Conservation (phyloP, 83 land plant genomes). For the Diphasiastrum complanatum region DNA sequence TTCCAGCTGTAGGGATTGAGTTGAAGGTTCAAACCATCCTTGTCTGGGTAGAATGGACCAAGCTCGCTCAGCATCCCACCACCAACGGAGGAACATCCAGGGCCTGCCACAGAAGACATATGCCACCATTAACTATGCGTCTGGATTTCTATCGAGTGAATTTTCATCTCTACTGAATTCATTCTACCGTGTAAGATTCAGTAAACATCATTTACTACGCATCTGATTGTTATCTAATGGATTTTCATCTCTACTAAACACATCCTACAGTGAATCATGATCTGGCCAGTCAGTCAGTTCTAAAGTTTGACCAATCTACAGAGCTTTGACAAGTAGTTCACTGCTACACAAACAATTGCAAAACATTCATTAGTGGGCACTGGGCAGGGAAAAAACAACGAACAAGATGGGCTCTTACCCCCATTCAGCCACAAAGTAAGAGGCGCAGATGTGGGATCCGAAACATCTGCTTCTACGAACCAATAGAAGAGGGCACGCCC, state of each 20-base stretch:
- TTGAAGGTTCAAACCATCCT: conserved; percentile 5
- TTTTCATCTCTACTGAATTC: neutral
- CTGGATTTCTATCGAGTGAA: neutral
- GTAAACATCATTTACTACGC: too few relatives aligned
- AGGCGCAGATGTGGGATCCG: conserved; percentile 21
- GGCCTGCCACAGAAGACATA: conserved; percentile 19
- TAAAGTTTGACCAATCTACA: too few relatives aligned
- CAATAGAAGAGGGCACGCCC: conserved; percentile 32
- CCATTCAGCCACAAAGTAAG: conserved; percentile 41
- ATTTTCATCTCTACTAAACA: too few relatives aligned
- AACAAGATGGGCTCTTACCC: neutral
- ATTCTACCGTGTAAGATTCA: too few relatives aligned
- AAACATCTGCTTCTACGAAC: conserved; percentile 32
- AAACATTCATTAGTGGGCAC: neutral
- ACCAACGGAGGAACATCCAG: conserved; percentile 51
- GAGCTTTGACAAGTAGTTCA: too few relatives aligned
- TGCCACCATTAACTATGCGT: neutral
- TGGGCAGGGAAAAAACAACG: neutral
- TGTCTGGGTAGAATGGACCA: conserved; percentile 39
- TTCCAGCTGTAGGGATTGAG: conserved; percentile 33
- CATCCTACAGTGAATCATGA: too few relatives aligned
- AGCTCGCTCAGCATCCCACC: conserved; percentile 47
- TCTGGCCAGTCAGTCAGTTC: too few relatives aligned
- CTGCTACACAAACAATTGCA: neutral
- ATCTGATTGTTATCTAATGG: too few relatives aligned